A percentile compares a stretch with the other conserved stretches of the same genome.
Evolutionary conservation across 176 grass and related monocot genomes (phyloP).

Genomic region (Oryza rufipogon): DNA sequence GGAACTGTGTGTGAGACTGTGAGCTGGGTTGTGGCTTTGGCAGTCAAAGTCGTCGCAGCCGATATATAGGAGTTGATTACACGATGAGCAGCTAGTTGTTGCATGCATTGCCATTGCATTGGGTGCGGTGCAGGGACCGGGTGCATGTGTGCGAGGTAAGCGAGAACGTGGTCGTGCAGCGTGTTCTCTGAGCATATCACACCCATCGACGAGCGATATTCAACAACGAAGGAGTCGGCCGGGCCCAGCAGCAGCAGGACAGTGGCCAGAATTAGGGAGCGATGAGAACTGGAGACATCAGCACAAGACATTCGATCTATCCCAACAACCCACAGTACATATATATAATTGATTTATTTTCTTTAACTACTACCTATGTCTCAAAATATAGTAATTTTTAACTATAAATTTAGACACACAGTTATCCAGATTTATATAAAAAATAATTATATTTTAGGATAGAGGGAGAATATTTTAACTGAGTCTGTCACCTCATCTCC

Average conservation of each 20-base stretch:
- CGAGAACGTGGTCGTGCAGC: constrained; percentile 36
- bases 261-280: neutral
- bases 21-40: neutral
- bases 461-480: neutral
- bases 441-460: no score
- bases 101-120: neutral
- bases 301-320: constrained; percentile 13
- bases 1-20: neutral
- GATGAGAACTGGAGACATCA: neutral
- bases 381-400: no score
- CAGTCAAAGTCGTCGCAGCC: neutral
- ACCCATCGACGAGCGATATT: neutral
- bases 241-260: neutral
- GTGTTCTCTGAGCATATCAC: constrained; percentile 24
- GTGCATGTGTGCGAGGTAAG: constrained; percentile 29
- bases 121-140: neutral
- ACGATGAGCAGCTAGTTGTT: neutral
- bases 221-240: neutral
- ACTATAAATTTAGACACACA: no score
- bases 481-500: neutral
- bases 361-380: neutral
- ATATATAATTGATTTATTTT: neutral
- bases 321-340: neutral
- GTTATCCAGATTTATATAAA: no score
- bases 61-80: neutral